Evolutionary conservation across 1,284 basidiomycete species (phyloP), one percentile per base, ranked within the genome.

Genomic region (Papiliotrema nemorosa): DNA sequence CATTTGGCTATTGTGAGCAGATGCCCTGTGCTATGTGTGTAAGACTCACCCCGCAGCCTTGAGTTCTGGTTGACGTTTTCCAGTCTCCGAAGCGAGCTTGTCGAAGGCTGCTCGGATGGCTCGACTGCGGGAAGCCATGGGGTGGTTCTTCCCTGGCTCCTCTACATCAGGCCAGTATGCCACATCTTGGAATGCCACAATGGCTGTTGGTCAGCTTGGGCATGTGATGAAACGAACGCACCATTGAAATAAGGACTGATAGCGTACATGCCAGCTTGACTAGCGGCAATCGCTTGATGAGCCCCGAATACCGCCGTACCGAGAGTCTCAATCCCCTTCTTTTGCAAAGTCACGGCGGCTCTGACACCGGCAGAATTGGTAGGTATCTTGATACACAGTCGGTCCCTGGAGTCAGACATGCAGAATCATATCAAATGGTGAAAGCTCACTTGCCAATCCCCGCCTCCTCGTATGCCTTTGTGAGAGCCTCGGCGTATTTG

Each of bases 181-280:
- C 3, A 40, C 34, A 22, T 56, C 59, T 31, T 31, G 13, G 55
- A 37, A 37, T 55, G 55, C 4, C 59, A 14, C 14, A 10, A 27
- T 49, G 51, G 50, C 55, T 60, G 29, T 14, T 14, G 9, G 9
- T 31, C 14, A 31, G 29, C 14, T 31, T 7, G 7, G 9, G 29
- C 29, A 31, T 31, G 14, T 7, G 29, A 7, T 31, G 29, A 31
- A 14, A 7, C 9, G 29, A 31, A 31, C 29, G 7, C 29, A 31
- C 29, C 64, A 59, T 70, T 71, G 45, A 55, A 64, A 56, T 71
- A 71, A 24, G 62, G 58, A 47, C 66, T 69, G 50, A 72, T 63
- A 38, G 63, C 66, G 33, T 59, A 50, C 54, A 64, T 66, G 2
- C 60, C 64, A 2, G 67, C 66, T 44, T 72, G 70, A 22, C 53